Evolutionary conservation across 257 asterid genomes (phyloP).

Genomic region (Solanum tarijense): DNA sequence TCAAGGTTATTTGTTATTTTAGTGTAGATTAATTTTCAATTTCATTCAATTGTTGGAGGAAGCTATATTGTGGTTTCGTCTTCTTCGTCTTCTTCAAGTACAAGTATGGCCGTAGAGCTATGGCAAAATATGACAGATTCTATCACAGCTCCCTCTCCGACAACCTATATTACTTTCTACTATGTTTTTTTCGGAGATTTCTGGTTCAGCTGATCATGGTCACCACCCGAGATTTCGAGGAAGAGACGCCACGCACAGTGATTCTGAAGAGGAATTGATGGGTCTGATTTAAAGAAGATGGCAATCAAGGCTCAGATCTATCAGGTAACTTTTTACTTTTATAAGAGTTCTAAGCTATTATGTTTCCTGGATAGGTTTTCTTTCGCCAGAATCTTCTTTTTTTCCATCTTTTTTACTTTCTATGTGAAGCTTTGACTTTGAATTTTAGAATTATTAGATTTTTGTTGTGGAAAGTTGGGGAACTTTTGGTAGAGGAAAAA

Average conservation of each 20-base stretch:
- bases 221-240: neutral
- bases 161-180: neutral
- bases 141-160: neutral
- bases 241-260: neutral
- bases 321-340: slow-evolving; percentile 19
- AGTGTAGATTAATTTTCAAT: neutral
- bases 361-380: neutral
- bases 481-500: neutral
- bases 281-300: neutral
- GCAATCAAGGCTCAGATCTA: neutral
- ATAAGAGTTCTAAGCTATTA: neutral
- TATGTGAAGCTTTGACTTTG: neutral
- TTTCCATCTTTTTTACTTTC: neutral
- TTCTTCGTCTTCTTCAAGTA: neutral
- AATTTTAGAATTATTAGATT: neutral
- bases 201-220: slow-evolving; percentile 23
- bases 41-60: neutral
- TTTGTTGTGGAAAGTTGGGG: neutral
- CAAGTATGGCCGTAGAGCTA: slow-evolving; percentile 36
- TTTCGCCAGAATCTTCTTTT: neutral
- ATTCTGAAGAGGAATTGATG: neutral
- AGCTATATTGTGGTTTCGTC: neutral
- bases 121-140: slow-evolving; percentile 73
- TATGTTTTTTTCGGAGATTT: neutral
- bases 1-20: no score